Evolutionary conservation across 805 yeast species (phyloP), one percentile per base, ranked within the genome.

Genomic region (Ogataea glucozyma): DNA sequence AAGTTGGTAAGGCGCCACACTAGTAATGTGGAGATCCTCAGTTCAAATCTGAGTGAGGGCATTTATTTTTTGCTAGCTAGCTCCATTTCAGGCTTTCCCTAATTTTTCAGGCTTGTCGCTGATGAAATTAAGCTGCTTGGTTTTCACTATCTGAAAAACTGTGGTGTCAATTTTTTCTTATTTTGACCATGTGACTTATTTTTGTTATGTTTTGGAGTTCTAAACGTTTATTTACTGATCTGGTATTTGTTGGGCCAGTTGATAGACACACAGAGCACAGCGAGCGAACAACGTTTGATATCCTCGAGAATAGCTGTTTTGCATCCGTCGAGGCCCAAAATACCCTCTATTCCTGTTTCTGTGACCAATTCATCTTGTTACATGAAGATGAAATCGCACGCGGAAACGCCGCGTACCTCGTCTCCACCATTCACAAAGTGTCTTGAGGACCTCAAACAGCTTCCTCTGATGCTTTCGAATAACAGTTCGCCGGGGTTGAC

Each of bases 1-100:
- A 56, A 59, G 62, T 59, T 58, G 64, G 62, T 59, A 59, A 59
- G 61, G 64, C 64, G 59, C 58, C 60, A 58, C 62, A 59, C 64
- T 59, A 58, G 62, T 59, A 59, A 59, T 59, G 62, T 58, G 60
- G 62, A 54, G 64, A 59, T 58, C 62, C 62, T 58, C 62, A 56
- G 64, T 59, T 59, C 64, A 55, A 59, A 44, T 59, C 64, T 56
- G 62, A 57, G 62, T 58, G 61, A 48, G 57, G 59, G 64, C 62
- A 58, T 42, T 32, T 11, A 24, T 30, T 19, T 46, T 49, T 54
- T 52, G 35, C 23, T 6, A 17, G 23, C 36, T 38, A 26, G 39
- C 24, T 36, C n/a, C 21, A 3, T 22, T 23, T 34, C 27, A 30
- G 5, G 19, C 7, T n/a, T 9, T n/a, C 21, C n/a, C 26, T n/a